Evolutionary conservation across 352 stramenopile genomes (phyloP).

Genomic region (Phytophthora cactorum): DNA sequence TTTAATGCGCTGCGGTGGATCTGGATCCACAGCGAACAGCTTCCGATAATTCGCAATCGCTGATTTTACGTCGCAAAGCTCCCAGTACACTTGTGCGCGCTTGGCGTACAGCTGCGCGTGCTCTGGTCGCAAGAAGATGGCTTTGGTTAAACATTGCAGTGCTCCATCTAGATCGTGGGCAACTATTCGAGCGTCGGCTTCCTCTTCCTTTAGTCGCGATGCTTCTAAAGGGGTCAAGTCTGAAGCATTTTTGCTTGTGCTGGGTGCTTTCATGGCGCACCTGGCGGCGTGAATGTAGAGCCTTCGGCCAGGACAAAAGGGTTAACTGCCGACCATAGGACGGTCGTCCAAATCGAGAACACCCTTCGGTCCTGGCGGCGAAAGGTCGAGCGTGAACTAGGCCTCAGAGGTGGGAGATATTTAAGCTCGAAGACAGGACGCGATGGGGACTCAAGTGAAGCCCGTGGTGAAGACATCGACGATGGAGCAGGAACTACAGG

Average conservation of each 20-base stretch:
- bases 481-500: constrained; percentile 87
- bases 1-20: constrained; percentile 71
- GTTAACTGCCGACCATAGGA: constrained; percentile 9
- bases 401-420: neutral
- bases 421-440: neutral
- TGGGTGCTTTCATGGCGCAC: constrained; percentile 22
- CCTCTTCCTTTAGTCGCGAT: constrained; percentile 49
- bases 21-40: constrained; percentile 61
- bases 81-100: constrained; percentile 71
- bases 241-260: constrained; percentile 12
- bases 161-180: constrained; percentile 50
- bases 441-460: constrained; percentile 74
- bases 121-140: constrained; percentile 74
- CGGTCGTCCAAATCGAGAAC: constrained; percentile 13
- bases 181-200: constrained; percentile 48
- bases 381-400: constrained; percentile 26
- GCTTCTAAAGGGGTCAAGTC: constrained; percentile 62
- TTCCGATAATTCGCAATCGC: constrained; percentile 84
- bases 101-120: constrained; percentile 63
- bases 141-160: constrained; percentile 71
- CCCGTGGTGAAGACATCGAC: constrained; percentile 89
- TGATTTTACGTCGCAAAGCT: constrained; percentile 81
- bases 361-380: neutral
- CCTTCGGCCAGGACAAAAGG: neutral
- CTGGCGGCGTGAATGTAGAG: neutral